A percentile compares a stretch with the other conserved stretches of the same genome.
These are phyloP conservation scores for Cyathus striatus DNA, from an alignment of 768 basidiomycete genomes.

Conservation along the genomic window DNA sequence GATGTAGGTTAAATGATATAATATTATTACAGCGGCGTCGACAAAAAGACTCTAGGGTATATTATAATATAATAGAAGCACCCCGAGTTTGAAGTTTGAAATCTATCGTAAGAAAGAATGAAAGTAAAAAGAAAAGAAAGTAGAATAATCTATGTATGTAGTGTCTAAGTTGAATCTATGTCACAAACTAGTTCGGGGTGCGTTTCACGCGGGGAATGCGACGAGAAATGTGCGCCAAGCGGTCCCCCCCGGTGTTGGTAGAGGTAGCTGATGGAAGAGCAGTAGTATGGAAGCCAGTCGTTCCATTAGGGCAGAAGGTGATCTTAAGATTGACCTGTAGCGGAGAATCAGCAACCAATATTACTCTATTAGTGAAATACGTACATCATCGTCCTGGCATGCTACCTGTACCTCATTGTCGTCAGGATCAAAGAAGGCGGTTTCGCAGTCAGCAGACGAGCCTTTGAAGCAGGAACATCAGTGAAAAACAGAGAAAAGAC, in stretches of 20 bases:
- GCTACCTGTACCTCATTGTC: slow-evolving; percentile 44
- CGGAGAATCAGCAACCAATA: background rate
- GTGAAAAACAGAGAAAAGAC: background rate
- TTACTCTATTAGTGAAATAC: slow-evolving; percentile 8
- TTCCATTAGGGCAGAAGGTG: slow-evolving; percentile 39
- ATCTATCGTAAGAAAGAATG: no score
- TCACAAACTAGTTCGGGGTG: no score
- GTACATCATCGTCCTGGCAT: slow-evolving; percentile 39
- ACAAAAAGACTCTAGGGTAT: no score
- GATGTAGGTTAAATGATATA: no score
- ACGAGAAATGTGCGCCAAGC: no score
- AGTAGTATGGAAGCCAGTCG: background rate
- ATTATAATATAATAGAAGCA: no score
- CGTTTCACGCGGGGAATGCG: no score
- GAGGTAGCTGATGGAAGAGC: background rate
- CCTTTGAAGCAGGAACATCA: slow-evolving; percentile 20
- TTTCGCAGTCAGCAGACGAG: slow-evolving; percentile 23
- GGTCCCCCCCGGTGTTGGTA: background rate
- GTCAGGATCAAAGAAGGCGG: slow-evolving; percentile 38
- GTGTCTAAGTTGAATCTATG: no score
- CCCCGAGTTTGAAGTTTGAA: no score
- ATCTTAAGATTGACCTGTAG: slow-evolving; percentile 41
- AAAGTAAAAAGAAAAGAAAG: no score
- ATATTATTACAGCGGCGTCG: no score
- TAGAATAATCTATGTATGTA: no score